phyloP scores from a whole-genome alignment of 257 asterid species.

The Nicotiana attenuata region DNA sequence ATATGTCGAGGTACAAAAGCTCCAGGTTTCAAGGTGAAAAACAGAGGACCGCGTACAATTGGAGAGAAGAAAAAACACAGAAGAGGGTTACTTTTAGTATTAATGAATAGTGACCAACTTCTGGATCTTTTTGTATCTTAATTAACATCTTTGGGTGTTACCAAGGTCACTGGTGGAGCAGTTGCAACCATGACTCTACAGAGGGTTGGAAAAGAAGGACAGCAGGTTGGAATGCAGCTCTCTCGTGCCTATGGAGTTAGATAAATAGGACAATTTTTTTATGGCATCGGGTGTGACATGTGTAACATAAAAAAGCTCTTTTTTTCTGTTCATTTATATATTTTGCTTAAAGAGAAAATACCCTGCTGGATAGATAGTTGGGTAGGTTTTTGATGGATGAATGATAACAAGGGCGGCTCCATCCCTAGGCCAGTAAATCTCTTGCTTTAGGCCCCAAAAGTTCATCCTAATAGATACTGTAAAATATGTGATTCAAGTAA shows the following conservation, averaged over 20 bases:
- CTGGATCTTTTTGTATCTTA: neutral
- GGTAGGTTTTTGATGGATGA: neutral
- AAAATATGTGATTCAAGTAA: no score
- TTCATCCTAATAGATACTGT: no score
- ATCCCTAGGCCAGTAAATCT: no score
- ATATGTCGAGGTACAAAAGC: constrained; percentile 45
- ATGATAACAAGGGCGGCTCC: neutral
- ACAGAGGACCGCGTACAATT: constrained; percentile 25
- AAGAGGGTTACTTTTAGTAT: neutral
- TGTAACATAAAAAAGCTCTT: neutral
- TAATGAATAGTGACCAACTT: constrained; percentile 3
- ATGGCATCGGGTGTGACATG: neutral
- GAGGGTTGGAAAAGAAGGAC: neutral
- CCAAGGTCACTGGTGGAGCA: neutral
- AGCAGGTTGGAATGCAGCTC: neutral
- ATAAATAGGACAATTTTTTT: neutral
- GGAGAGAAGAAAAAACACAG: constrained; percentile 22
- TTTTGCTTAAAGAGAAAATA: neutral
- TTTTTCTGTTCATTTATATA: neutral
- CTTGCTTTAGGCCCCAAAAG: no score
- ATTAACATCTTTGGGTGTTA: neutral
- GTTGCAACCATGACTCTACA: neutral
- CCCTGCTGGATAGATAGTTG: constrained; percentile 4
- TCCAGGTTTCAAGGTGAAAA: constrained; percentile 48
- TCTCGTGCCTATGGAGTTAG: neutral